Evolutionary conservation across 352 stramenopile genomes (phyloP).

Genomic region (Saprolegnia parasitica): DNA sequence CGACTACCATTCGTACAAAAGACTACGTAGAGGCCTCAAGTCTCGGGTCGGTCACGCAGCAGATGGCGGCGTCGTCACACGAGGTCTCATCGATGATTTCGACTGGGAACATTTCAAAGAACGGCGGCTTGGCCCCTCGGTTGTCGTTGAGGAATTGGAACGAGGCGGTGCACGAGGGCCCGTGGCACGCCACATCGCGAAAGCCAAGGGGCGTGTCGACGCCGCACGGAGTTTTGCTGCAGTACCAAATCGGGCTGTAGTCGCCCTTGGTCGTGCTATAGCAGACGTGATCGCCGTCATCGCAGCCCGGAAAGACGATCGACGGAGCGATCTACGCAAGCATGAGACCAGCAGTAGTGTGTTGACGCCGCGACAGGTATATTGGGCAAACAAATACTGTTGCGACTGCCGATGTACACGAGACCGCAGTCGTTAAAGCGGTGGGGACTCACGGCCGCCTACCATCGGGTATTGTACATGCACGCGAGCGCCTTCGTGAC

Average conservation of each 20-base stretch:
- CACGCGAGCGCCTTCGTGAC: slow-evolving; percentile 30
- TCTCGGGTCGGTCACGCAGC: neutral
- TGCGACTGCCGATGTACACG: slow-evolving; percentile 48
- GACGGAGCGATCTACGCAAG: slow-evolving; percentile 35
- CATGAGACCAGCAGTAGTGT: neutral
- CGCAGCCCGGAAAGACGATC: slow-evolving; percentile 53
- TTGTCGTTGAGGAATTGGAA: slow-evolving; percentile 79
- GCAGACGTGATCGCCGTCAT: slow-evolving; percentile 54
- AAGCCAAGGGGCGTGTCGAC: slow-evolving; percentile 43
- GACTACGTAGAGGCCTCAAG: too few relatives aligned
- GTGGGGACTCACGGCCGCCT: slow-evolving; percentile 28
- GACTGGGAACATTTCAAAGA: slow-evolving; percentile 59
- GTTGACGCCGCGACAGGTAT: slow-evolving; percentile 36
- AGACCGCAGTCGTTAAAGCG: slow-evolving; percentile 64
- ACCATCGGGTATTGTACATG: neutral
- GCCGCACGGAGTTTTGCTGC: slow-evolving; percentile 43
- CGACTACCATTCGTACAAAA: too few relatives aligned
- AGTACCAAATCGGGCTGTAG: slow-evolving; percentile 44
- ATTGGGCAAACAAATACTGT: slow-evolving; percentile 56
- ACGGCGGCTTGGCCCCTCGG: slow-evolving; percentile 58
- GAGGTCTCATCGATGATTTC: slow-evolving; percentile 61
- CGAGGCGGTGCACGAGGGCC: slow-evolving; percentile 51
- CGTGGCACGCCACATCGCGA: slow-evolving; percentile 48
- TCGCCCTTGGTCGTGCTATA: slow-evolving; percentile 33
- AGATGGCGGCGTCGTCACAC: neutral